Evolutionary conservation across 2,329 filamentous ascomycete species (phyloP).

Genomic region (Furcasterigmium sp.): DNA sequence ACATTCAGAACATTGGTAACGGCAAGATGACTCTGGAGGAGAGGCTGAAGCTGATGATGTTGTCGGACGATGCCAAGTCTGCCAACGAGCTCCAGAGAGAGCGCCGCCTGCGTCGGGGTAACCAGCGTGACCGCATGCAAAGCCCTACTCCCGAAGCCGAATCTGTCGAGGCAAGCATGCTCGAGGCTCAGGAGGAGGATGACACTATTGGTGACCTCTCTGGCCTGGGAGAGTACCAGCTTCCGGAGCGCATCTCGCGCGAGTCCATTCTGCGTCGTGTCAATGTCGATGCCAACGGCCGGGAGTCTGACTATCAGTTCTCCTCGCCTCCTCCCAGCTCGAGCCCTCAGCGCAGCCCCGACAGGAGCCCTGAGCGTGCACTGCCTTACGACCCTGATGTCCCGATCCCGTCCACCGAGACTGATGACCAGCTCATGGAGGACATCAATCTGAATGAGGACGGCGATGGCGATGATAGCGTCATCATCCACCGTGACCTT

Average conservation of each 20-base stretch:
- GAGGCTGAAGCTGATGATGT: slow-evolving; percentile 81
- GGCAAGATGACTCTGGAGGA: slow-evolving; percentile 81
- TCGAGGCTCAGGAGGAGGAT: slow-evolving; percentile 46
- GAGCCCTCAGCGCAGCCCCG: slow-evolving; percentile 46
- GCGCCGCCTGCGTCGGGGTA: slow-evolving; percentile 61
- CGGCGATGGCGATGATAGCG: slow-evolving; percentile 49
- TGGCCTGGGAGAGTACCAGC: slow-evolving; percentile 56
- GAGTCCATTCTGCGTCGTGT: slow-evolving; percentile 91
- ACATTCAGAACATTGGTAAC: slow-evolving; percentile 71
- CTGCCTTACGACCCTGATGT: slow-evolving; percentile 77
- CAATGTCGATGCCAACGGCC: slow-evolving; percentile 55
- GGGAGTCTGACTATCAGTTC: slow-evolving; percentile 59
- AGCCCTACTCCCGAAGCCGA: slow-evolving; percentile 37
- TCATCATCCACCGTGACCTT: slow-evolving; percentile 62
- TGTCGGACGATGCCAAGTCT: slow-evolving; percentile 62
- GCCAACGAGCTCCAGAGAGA: slow-evolving; percentile 63
- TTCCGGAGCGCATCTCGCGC: slow-evolving; percentile 77
- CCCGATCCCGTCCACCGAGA: slow-evolving; percentile 81
- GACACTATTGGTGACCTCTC: slow-evolving; percentile 57
- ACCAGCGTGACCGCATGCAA: slow-evolving; percentile 42
- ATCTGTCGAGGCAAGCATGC: slow-evolving; percentile 17
- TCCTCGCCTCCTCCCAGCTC: slow-evolving; percentile 57
- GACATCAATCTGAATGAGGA: slow-evolving; percentile 28
- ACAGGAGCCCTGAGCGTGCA: slow-evolving; percentile 44
- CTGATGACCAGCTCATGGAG: slow-evolving; percentile 41